These are phyloP conservation scores for Alloascoidea africana DNA, from an alignment of 805 yeast genomes.

Conservation along the genomic window DNA sequence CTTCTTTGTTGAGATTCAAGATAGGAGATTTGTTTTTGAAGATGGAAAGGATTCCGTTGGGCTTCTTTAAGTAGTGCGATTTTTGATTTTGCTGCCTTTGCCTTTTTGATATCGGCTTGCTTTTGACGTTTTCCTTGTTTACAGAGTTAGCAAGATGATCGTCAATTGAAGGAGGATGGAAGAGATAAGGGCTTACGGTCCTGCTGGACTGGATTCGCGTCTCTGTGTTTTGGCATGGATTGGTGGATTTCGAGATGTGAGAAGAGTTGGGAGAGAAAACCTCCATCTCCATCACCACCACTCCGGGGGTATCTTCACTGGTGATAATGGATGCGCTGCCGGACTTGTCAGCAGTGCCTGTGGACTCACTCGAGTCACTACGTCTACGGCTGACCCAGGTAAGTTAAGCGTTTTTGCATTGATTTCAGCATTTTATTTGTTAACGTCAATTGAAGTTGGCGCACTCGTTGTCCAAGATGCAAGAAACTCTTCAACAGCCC, in stretches of 20 bases:
- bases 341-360: slow-evolving; percentile 35
- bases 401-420: slow-evolving; percentile 4
- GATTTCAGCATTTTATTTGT: not conserved
- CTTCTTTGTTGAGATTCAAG: slow-evolving; percentile 11
- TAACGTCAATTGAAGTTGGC: slow-evolving; percentile 20
- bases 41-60: slow-evolving; percentile 8
- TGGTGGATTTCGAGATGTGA: no score
- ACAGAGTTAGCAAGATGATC: slow-evolving; percentile 3
- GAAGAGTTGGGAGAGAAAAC: no score
- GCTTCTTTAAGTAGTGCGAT: slow-evolving; percentile 12
- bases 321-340: no score
- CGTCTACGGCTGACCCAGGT: slow-evolving; percentile 45
- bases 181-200: no score
- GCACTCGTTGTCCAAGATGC: slow-evolving; percentile 42
- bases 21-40: slow-evolving; percentile 10
- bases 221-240: slow-evolving; percentile 9
- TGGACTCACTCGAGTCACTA: slow-evolving; percentile 45
- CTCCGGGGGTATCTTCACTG: no score
- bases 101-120: slow-evolving; percentile 13
- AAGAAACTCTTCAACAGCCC: slow-evolving; percentile 33
- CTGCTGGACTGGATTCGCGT: slow-evolving; percentile 11
- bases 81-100: slow-evolving; percentile 11
- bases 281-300: no score
- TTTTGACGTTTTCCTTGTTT: slow-evolving; percentile 14
- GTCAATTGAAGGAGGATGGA: no score